These are phyloP conservation scores for Aspergillus asperescens DNA, from an alignment of 495 filamentous ascomycete genomes.

Conservation along the genomic window DNA sequence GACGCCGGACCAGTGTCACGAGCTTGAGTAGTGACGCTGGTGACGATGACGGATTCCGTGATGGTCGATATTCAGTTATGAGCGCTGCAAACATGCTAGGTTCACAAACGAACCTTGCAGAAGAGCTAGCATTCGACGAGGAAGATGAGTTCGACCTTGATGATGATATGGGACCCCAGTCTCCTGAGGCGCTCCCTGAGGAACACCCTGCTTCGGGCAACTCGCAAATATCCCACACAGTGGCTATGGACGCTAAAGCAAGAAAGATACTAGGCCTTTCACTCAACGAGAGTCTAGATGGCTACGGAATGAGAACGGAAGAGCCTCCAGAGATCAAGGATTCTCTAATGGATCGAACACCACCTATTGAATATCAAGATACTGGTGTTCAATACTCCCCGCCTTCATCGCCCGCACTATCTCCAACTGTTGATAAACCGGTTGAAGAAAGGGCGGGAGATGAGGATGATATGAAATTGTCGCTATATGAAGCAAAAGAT, in stretches of 20 bases:
- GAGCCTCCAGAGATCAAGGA: conserved; percentile 16
- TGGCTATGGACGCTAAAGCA: conserved; percentile 42
- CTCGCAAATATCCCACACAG: conserved; percentile 36
- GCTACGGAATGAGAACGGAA: conserved; percentile 20
- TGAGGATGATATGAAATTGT: not conserved
- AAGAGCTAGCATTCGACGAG: conserved; percentile 82
- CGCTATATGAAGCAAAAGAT: conserved; percentile 23
- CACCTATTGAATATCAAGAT: conserved; percentile 54
- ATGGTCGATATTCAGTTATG: conserved; percentile 62
- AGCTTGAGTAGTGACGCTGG: conserved; percentile 60
- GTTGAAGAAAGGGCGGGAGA: not conserved
- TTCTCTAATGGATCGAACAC: conserved; percentile 11
- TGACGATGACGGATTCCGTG: conserved; percentile 40
- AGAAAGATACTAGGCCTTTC: conserved; percentile 47
- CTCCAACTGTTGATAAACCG: conserved; percentile 8
- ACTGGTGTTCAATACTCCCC: conserved; percentile 78
- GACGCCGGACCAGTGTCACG: conserved; percentile 49
- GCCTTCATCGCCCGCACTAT: conserved; percentile 63
- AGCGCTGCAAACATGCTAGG: conserved; percentile 48
- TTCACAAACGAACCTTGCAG: conserved; percentile 65
- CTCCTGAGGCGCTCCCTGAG: conserved; percentile 43
- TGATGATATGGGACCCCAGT: conserved; percentile 26
- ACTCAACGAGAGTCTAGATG: conserved; percentile 21
- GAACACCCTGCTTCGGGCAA: conserved; percentile 42
- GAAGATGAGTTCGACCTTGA: conserved; percentile 57